phyloP scores from a whole-genome alignment of 257 asterid species.

The Solanum phureja region DNA sequence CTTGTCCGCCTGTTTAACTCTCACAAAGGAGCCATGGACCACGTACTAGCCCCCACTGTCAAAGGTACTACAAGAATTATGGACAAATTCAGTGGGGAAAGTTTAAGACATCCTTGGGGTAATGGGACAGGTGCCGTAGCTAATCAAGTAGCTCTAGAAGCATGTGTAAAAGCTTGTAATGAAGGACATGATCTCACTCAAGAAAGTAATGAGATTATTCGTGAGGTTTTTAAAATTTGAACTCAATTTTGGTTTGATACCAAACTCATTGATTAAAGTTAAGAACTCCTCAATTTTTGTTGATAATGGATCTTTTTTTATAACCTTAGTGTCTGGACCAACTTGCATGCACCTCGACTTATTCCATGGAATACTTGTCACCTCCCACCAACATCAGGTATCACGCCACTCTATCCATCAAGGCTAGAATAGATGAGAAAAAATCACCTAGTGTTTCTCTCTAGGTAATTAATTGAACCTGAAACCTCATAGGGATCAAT shows the following conservation, averaged over 20 bases:
- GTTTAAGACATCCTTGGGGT: background rate
- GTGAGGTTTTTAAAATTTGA: background rate
- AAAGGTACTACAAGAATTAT: background rate
- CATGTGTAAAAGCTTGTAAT: background rate
- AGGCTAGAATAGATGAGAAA: background rate
- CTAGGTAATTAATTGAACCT: background rate
- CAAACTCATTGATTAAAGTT: background rate
- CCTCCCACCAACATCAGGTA: background rate
- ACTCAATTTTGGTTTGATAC: background rate
- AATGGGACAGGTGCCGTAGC: background rate
- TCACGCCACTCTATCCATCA: background rate
- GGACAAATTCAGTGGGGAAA: background rate
- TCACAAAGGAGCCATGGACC: background rate
- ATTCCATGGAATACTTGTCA: background rate
- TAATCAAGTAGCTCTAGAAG: background rate
- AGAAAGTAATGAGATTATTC: background rate
- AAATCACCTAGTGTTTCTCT: background rate
- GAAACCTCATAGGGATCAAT: background rate
- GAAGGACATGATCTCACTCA: background rate
- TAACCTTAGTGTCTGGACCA: background rate
- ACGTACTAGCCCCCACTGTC: background rate
- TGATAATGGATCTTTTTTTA: background rate
- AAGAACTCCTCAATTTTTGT: background rate
- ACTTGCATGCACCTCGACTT: background rate
- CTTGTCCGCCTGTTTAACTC: background rate